These are phyloP conservation scores for Pleurotus tuoliensis DNA, from an alignment of 768 basidiomycete genomes.

Conservation along the genomic window DNA sequence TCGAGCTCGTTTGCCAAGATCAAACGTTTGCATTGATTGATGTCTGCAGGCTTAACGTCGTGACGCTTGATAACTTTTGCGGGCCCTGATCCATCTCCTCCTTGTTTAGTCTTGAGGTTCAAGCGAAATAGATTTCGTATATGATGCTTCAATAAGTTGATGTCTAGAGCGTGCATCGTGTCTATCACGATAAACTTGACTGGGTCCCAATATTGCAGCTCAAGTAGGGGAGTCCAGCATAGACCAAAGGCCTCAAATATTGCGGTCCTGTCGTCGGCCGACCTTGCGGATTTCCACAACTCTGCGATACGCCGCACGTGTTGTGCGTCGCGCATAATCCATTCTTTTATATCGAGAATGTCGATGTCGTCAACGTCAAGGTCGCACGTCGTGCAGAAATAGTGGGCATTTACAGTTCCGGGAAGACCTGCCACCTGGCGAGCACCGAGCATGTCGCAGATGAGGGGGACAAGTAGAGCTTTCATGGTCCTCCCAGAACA, in stretches of 20 bases:
- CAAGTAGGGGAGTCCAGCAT: slow-evolving; percentile 23
- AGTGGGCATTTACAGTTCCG: slow-evolving; percentile 4
- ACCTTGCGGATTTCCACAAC: slow-evolving; percentile 15
- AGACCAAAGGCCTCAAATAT: slow-evolving; percentile 19
- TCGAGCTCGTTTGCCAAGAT: no score
- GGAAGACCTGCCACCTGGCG: neutral
- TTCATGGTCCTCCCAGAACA: no score
- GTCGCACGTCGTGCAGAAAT: slow-evolving; percentile 21
- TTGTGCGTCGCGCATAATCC: slow-evolving; percentile 9
- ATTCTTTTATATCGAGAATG: slow-evolving; percentile 12
- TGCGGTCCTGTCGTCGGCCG: neutral
- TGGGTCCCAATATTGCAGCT: slow-evolving; percentile 32
- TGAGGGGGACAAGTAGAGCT: neutral
- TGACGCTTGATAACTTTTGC: no score
- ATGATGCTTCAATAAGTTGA: no score
- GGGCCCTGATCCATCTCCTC: no score
- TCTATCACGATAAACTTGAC: slow-evolving; percentile 25
- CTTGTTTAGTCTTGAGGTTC: no score
- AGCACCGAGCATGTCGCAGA: slow-evolving; percentile 3
- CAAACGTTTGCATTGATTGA: no score
- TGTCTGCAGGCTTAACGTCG: no score
- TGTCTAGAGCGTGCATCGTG: no score
- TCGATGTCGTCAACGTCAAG: slow-evolving; percentile 12
- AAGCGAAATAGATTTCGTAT: no score
- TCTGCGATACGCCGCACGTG: slow-evolving; percentile 13